Base-by-base conservation (phyloP, 257 asterid species). In the Thymus quinquecostatus region DNA sequence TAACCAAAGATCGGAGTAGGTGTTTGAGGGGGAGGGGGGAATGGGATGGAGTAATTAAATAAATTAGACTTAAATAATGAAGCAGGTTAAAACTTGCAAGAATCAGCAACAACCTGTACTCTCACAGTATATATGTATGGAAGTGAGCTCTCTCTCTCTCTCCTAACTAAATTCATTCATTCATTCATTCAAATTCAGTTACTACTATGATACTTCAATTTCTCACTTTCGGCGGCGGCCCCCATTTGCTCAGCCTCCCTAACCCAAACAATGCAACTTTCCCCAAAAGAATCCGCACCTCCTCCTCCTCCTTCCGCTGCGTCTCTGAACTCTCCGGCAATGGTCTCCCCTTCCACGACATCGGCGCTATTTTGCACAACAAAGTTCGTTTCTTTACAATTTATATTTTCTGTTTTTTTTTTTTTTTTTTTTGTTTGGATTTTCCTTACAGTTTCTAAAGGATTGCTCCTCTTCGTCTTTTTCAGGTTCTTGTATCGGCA, bases 401-500 rank as follows among this genome's bases (percentile, higher is more conserved):
- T 27, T 41, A 21, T 21, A 21, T 10, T 9, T 28, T 4, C 69
- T 13, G n/a, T 5, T 58, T 47, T 30, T 5, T 2, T 10, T 65
- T 30, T 58, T 3, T 14, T 65, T 65, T 3, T 47, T 0, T 13
- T 30, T 21, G 21, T 21, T 21, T 21, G 21, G 21, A 21, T 21
- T 21, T 21, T 21, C 21, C 21, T 29, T 13, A 5, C 69, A 28
- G 38, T 36, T 75, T 55, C 43, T 7, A 45, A 27, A 45, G n/a
- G 3, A 5, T 29, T n/a, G 27, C 2, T 55, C 44, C 44, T 34
- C 2, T 60, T 9, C 8, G 43, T 49, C 21, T 21, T 54, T 51
- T 6, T 30, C 77, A 92, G 98, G 98, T 87, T 82, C 57, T 93
- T 74, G 83, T 93, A 63, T 88, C 96, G 3, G 97, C 96, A 56